Percentiles rank a stretch among this genome's conserved stretches.
Conservation (phyloP, 768 basidiomycete species). For the Suillus variegatus region DNA sequence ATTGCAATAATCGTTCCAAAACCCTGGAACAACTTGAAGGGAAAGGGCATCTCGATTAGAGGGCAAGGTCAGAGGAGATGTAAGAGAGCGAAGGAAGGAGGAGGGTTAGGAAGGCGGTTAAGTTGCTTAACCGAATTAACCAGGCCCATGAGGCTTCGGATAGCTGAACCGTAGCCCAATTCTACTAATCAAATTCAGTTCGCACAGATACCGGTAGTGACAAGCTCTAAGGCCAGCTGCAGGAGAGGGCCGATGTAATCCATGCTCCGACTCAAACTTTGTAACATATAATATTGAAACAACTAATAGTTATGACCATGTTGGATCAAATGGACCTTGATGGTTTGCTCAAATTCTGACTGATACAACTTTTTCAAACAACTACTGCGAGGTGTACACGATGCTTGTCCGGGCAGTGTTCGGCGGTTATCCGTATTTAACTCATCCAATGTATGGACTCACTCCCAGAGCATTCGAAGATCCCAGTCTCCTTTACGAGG, state of each 20-base stretch:
- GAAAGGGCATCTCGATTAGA: not conserved
- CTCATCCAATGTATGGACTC: not conserved
- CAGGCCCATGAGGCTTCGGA: too few species aligned
- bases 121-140: not conserved
- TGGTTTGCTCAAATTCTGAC: not conserved
- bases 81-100: not conserved
- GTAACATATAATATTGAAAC: not conserved
- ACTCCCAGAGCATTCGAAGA: not conserved
- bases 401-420: not conserved
- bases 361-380: not conserved
- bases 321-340: not conserved
- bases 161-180: too few species aligned
- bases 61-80: not conserved
- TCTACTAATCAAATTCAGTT: too few species aligned
- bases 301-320: not conserved
- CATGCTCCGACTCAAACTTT: not conserved
- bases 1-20: not conserved
- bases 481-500: not conserved
- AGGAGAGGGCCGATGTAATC: not conserved
- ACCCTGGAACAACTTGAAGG: not conserved
- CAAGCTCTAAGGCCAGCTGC: too few species aligned
- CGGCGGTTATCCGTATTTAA: not conserved
- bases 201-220: too few species aligned
- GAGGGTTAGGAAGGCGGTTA: not conserved
- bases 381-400: not conserved